Conservation (phyloP, 108 stramenopile genomes). For the Discostella stelligeroides region DNA sequence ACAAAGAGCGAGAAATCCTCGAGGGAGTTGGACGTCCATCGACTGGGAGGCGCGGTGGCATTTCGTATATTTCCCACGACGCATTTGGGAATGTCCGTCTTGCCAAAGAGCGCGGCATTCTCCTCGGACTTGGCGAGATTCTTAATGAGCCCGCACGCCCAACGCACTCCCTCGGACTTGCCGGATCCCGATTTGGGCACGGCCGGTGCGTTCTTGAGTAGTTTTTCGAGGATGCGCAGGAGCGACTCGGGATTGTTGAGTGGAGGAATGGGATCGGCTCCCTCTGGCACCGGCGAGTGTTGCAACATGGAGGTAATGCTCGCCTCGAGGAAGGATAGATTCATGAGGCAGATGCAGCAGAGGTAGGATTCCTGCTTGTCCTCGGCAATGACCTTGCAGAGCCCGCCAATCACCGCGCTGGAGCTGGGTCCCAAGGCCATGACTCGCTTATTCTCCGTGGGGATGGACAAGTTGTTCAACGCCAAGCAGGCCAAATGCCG, state of each 20-base stretch:
- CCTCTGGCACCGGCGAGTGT: slow-evolving; percentile 77
- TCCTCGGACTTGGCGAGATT: slow-evolving; percentile 89
- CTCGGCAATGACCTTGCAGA: slow-evolving; percentile 90
- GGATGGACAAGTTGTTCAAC: slow-evolving; percentile 92
- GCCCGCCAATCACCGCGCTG: slow-evolving; percentile 85
- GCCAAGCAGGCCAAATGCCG: slow-evolving; percentile 90
- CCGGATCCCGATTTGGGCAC: slow-evolving; percentile 90
- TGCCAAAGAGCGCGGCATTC: slow-evolving; percentile 84
- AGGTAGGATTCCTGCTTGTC: slow-evolving; percentile 93
- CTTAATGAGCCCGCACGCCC: slow-evolving; percentile 94
- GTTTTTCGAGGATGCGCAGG: slow-evolving; percentile 82
- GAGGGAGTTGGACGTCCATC: slow-evolving; percentile 89
- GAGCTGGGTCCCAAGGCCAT: slow-evolving; percentile 89
- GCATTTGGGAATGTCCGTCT: slow-evolving; percentile 89
- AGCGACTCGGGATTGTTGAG: slow-evolving; percentile 86
- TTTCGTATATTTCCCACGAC: slow-evolving; percentile 86
- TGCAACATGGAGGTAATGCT: slow-evolving; percentile 87
- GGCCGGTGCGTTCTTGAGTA: slow-evolving; percentile 85
- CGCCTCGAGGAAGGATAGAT: slow-evolving; percentile 91
- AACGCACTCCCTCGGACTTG: slow-evolving; percentile 91
- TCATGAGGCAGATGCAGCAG: slow-evolving; percentile 94
- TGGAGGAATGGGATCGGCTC: slow-evolving; percentile 59
- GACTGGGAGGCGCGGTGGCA: slow-evolving; percentile 81
- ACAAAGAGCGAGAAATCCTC: slow-evolving; percentile 92
- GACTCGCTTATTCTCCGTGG: slow-evolving; percentile 92